These are phyloP conservation scores for Fusarium tricinctum DNA, from an alignment of 2,329 filamentous ascomycete species.

Conservation along the genomic window DNA sequence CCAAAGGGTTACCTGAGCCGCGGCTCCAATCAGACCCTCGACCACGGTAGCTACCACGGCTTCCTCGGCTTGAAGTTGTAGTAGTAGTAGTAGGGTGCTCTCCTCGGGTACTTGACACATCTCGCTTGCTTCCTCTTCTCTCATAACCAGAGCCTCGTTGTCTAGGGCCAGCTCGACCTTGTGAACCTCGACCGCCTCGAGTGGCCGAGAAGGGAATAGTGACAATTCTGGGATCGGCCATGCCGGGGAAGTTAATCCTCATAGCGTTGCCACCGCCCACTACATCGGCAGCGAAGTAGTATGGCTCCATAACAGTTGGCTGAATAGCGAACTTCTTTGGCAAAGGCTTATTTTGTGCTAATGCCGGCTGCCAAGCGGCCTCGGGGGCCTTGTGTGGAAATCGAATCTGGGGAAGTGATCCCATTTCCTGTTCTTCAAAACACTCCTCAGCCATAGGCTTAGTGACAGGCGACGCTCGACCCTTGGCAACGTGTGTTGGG, in stretches of 20 bases:
- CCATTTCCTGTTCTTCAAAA: conserved; percentile 85
- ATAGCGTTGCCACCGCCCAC: conserved; percentile 55
- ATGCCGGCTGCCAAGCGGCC: conserved; percentile 72
- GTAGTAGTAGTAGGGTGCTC: conserved; percentile 41
- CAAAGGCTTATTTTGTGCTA: conserved; percentile 67
- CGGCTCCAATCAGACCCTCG: conserved; percentile 61
- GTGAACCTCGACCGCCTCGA: conserved; percentile 52
- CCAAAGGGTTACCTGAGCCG: conserved; percentile 46
- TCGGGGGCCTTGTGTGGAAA: conserved; percentile 75
- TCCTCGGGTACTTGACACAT: conserved; percentile 50
- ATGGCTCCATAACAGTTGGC: conserved; percentile 53
- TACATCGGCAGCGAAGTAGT: conserved; percentile 53
- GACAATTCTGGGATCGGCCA: conserved; percentile 57
- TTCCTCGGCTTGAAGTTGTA: conserved; percentile 50
- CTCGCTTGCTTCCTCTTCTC: conserved; percentile 53
- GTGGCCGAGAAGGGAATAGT: conserved; percentile 55
- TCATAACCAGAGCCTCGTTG: conserved; percentile 51
- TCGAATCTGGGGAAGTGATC: conserved; percentile 78
- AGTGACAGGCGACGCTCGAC: conserved; percentile 64
- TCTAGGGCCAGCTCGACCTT: conserved; percentile 48
- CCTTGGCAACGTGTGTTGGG: conserved; percentile 52
- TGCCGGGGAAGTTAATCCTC: conserved; percentile 60
- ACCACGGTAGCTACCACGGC: conserved; percentile 58
- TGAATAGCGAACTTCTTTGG: conserved; percentile 65
- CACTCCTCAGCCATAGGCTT: conserved; percentile 83